Conservation (phyloP, 805 yeast genomes). For the Metschnikowia amazonensis region DNA sequence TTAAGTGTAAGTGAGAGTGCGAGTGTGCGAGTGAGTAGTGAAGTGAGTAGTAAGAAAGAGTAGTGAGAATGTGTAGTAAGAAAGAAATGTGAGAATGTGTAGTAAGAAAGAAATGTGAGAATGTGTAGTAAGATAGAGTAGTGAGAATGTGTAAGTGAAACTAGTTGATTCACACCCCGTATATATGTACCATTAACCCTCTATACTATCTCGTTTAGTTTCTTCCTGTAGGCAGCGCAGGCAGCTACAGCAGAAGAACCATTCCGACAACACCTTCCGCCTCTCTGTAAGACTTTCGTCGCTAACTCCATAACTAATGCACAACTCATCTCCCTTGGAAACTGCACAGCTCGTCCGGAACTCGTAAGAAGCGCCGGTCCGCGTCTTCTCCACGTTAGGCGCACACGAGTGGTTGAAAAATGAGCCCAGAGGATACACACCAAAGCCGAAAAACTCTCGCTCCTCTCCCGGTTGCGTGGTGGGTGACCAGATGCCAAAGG, state of each 20-base stretch:
- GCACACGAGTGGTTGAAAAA: conserved; percentile 65
- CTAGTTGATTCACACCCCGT: too few relatives aligned
- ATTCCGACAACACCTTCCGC: conserved; percentile 41
- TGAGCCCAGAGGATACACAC: conserved; percentile 59
- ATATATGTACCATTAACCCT: too few relatives aligned
- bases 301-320: conserved; percentile 58
- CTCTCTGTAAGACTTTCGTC: conserved; percentile 41
- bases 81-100: too few relatives aligned
- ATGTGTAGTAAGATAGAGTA: too few relatives aligned
- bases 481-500: conserved; percentile 65
- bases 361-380: conserved; percentile 29
- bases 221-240: conserved; percentile 33
- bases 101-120: too few relatives aligned
- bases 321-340: conserved; percentile 45
- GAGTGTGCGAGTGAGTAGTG: too few relatives aligned
- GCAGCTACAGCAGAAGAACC: conserved; percentile 62
- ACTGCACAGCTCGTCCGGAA: conserved; percentile 44
- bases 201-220: too few relatives aligned
- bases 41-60: too few relatives aligned
- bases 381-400: conserved; percentile 49
- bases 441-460: conserved; percentile 55
- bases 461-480: conserved; percentile 37
- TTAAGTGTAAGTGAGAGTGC: too few relatives aligned
- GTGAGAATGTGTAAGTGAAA: too few relatives aligned
- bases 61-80: too few relatives aligned